A percentile compares a stretch with the other conserved stretches of the same genome.
Evolutionary conservation across 2,329 filamentous ascomycete species (phyloP).

Genomic region (Elsinoe perseae): DNA sequence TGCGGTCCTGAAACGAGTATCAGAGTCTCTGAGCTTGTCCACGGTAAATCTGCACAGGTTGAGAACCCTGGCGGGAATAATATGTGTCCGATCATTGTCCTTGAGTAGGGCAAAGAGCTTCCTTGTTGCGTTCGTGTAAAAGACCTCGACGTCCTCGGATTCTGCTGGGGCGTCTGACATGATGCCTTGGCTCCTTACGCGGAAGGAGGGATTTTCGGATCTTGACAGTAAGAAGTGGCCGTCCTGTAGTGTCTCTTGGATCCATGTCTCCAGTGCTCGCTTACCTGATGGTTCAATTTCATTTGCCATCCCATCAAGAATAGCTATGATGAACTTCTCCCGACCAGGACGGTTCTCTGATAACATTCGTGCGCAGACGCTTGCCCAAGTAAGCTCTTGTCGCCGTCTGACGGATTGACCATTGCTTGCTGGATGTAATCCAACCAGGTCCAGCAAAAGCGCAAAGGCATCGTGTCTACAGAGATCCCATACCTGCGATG

Average conservation of each 20-base stretch:
- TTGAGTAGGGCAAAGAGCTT: constrained; percentile 80
- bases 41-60: constrained; percentile 80
- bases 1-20: constrained; percentile 61
- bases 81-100: constrained; percentile 66
- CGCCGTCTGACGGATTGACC: constrained; percentile 48
- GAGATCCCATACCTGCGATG: constrained; percentile 54
- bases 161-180: constrained; percentile 65
- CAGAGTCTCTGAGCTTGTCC: constrained; percentile 55
- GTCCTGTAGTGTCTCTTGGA: constrained; percentile 90
- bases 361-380: constrained; percentile 74
- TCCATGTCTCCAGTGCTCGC: constrained; percentile 82
- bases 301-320: constrained; percentile 79
- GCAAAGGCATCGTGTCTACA: constrained; percentile 81
- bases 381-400: constrained; percentile 80
- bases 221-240: constrained; percentile 85
- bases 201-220: constrained; percentile 64
- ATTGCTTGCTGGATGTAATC: constrained; percentile 74
- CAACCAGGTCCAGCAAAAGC: constrained; percentile 81
- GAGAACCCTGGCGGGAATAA: constrained; percentile 77
- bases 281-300: constrained; percentile 87
- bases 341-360: constrained; percentile 66
- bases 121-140: constrained; percentile 74
- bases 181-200: constrained; percentile 61
- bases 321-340: constrained; percentile 72
- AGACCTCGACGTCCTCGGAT: constrained; percentile 75